A percentile compares a stretch with the other conserved stretches of the same genome.
Evolutionary conservation across 805 yeast species (phyloP).

Genomic region (Candida palmyrensis): DNA sequence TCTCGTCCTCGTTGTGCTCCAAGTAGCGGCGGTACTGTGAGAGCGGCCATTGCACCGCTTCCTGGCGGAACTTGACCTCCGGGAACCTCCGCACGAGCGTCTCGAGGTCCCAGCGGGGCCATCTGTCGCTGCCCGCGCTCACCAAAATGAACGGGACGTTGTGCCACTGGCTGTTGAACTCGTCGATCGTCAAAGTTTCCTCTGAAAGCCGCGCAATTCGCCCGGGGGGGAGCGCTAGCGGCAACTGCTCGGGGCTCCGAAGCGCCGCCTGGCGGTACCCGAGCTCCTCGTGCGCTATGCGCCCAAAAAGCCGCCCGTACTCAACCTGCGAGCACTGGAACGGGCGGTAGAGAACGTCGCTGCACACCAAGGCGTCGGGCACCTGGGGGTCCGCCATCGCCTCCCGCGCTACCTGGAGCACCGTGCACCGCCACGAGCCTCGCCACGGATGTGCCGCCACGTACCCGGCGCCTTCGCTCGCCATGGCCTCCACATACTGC

Average conservation of each 20-base stretch:
- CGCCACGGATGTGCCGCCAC: constrained; percentile 41
- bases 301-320: constrained; percentile 45
- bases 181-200: constrained; percentile 31
- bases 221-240: constrained; percentile 25
- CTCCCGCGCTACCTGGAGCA: constrained; percentile 29
- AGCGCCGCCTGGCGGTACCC: constrained; percentile 18
- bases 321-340: constrained; percentile 74
- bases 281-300: constrained; percentile 45
- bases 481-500: constrained; percentile 31
- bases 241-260: constrained; percentile 2
- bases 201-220: constrained; percentile 53
- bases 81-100: constrained; percentile 51
- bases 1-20: constrained; percentile 63
- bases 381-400: constrained; percentile 41
- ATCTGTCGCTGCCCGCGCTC: constrained; percentile 27
- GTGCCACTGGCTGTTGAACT: constrained; percentile 43
- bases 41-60: constrained; percentile 77
- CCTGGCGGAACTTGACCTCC: constrained; percentile 68
- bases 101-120: constrained; percentile 64
- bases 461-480: constrained; percentile 2
- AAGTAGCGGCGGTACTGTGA: constrained; percentile 58
- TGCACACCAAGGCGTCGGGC: constrained; percentile 50
- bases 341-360: constrained; percentile 79
- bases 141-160: constrained; percentile 62
- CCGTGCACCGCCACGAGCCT: constrained; percentile 78